Conservation (phyloP, 305 asterid genomes). For the Fraxinus baroniana region DNA sequence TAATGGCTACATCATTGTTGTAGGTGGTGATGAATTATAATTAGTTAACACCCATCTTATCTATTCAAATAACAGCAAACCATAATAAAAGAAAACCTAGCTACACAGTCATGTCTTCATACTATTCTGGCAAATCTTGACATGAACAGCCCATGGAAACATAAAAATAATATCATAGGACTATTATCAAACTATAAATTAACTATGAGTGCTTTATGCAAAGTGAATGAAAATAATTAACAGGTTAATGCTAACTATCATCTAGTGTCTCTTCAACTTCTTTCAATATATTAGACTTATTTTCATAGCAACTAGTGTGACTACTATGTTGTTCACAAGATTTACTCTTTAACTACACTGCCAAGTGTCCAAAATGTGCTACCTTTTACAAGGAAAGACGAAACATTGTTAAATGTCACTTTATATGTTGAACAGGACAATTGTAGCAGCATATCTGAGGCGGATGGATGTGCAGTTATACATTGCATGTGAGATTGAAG, state of each 20-base stretch:
- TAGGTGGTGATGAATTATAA: background rate
- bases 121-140: background rate
- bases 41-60: background rate
- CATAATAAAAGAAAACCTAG: background rate
- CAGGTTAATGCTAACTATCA: background rate
- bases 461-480: background rate
- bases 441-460: background rate
- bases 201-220: background rate
- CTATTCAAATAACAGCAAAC: background rate
- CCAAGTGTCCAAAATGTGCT: background rate
- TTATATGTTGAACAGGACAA: background rate
- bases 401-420: background rate
- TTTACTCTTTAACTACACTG: background rate
- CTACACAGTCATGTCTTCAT: background rate
- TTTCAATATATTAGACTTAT: background rate
- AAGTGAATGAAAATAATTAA: background rate
- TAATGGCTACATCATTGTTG: background rate
- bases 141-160: background rate
- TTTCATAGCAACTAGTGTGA: background rate
- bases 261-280: background rate
- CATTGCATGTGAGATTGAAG: background rate
- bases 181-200: background rate
- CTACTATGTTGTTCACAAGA: background rate
- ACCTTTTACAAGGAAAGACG: background rate
- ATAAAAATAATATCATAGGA: background rate